phyloP scores from a whole-genome alignment of 169 alveolate genomes.

The Theileria equi region DNA sequence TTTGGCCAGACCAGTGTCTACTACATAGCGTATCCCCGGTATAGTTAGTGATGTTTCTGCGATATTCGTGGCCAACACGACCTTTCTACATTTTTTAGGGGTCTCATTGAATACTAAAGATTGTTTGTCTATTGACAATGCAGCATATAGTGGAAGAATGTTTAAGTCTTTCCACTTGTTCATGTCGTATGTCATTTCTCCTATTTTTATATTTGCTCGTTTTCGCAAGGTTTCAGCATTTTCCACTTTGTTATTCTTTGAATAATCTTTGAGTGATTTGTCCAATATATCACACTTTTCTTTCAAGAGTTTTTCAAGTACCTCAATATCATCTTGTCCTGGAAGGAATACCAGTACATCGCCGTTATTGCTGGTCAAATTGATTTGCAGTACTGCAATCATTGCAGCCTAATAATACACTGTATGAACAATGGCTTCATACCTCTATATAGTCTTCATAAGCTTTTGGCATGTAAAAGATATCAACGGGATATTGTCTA shows the following conservation, averaged over 20 bases:
- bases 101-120: slow-evolving; percentile 92
- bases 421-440: slow-evolving; percentile 15
- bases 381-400: slow-evolving; percentile 30
- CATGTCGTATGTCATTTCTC: slow-evolving; percentile 42
- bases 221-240: too few relatives aligned
- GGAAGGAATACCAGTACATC: slow-evolving; percentile 92
- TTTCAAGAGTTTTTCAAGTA: slow-evolving; percentile 67
- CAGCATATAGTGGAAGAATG: slow-evolving; percentile 92
- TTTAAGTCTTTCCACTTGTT: slow-evolving; percentile 39
- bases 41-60: slow-evolving; percentile 98
- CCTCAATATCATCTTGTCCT: slow-evolving; percentile 95
- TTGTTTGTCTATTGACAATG: slow-evolving; percentile 92
- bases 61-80: slow-evolving; percentile 85
- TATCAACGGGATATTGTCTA: slow-evolving; percentile 31
- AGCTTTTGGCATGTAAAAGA: slow-evolving; percentile 45
- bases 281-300: slow-evolving; percentile 51
- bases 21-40: slow-evolving; percentile 88
- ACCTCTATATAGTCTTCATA: slow-evolving; percentile 63
- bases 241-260: slow-evolving; percentile 66
- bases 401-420: slow-evolving; percentile 47
- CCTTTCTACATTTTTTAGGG: slow-evolving; percentile 75
- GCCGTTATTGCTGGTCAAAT: slow-evolving; percentile 72
- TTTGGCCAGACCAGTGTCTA: slow-evolving; percentile 91
- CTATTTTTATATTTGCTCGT: slow-evolving; percentile 59
- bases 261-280: slow-evolving; percentile 25